phyloP scores from a whole-genome alignment of 352 stramenopile genomes.

The Globisporangium orthogonon region DNA sequence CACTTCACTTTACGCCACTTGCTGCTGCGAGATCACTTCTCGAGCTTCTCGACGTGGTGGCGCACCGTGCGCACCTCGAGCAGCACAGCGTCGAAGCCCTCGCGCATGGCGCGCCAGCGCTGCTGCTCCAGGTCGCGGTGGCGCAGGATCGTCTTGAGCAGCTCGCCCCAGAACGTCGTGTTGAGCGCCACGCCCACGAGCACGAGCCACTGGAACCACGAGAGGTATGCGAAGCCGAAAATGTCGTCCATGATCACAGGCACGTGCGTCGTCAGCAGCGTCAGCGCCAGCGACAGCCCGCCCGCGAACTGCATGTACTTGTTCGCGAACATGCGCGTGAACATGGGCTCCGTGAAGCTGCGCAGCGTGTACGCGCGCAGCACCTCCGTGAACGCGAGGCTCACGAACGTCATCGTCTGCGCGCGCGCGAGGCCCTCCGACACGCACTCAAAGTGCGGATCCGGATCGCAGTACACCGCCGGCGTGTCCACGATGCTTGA shows the following conservation, averaged over 20 bases:
- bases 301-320: conserved; percentile 56
- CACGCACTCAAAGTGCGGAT: conserved; percentile 60
- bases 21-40: conserved; percentile 9
- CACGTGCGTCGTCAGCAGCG: conserved; percentile 33
- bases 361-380: conserved; percentile 73
- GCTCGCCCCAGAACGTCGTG: conserved; percentile 30
- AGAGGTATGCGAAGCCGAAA: conserved; percentile 46
- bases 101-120: conserved; percentile 37
- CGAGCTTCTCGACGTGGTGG: conserved; percentile 45
- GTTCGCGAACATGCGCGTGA: conserved; percentile 57
- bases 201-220: conserved; percentile 36
- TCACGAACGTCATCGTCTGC: conserved; percentile 74
- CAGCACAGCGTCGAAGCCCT: conserved; percentile 51
- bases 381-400: conserved; percentile 64
- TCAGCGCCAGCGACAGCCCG: conserved; percentile 33
- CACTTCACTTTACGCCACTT: not conserved
- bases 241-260: conserved; percentile 38
- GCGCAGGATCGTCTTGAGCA: conserved; percentile 31
- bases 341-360: conserved; percentile 62
- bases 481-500: conserved; percentile 28
- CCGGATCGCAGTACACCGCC: conserved; percentile 42
- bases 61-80: conserved; percentile 55
- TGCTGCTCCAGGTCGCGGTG: conserved; percentile 15
- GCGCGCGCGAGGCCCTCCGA: conserved; percentile 46
- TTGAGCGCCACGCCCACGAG: conserved; percentile 22